These are phyloP conservation scores for Didymosphaeria variabile DNA, from an alignment of 2,329 filamentous ascomycete genomes.

Conservation along the genomic window DNA sequence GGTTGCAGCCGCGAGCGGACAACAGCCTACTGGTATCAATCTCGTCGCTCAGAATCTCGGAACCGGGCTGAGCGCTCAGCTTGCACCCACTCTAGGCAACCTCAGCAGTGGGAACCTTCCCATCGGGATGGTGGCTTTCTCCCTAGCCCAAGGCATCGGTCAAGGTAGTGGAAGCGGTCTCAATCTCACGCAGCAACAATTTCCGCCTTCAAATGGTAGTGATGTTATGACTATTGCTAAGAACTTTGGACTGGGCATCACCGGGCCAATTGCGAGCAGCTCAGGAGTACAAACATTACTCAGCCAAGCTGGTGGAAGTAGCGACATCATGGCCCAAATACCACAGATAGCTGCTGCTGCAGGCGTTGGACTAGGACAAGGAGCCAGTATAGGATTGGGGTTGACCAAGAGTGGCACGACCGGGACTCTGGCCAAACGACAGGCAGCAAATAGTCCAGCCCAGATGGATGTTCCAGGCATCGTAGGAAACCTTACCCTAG, in stretches of 20 bases:
- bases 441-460: conserved; percentile 18
- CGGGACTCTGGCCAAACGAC: conserved; percentile 20
- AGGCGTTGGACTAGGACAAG: conserved; percentile 39
- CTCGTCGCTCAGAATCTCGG: conserved; percentile 39
- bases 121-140: conserved; percentile 33
- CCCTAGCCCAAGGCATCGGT: conserved; percentile 40
- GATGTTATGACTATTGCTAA: conserved; percentile 34
- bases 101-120: conserved; percentile 5
- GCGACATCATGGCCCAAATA: conserved; percentile 26
- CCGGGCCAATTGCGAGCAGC: conserved; percentile 35
- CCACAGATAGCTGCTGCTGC: conserved; percentile 38
- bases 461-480: conserved; percentile 28
- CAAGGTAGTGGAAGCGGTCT: conserved; percentile 37
- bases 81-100: conserved; percentile 26
- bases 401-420: conserved; percentile 18
- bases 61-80: conserved; percentile 31
- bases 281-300: conserved; percentile 29
- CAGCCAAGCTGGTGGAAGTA: conserved; percentile 19
- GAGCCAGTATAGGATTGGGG: conserved; percentile 34
- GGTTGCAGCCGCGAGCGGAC: conserved; percentile 31
- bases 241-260: conserved; percentile 39
- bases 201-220: conserved; percentile 26
- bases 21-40: conserved; percentile 35
- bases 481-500: conserved; percentile 33
- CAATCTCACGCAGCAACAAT: conserved; percentile 31